Base-by-base conservation (phyloP, 2,329 filamentous ascomycete genomes). In the Xylaria sp. region DNA sequence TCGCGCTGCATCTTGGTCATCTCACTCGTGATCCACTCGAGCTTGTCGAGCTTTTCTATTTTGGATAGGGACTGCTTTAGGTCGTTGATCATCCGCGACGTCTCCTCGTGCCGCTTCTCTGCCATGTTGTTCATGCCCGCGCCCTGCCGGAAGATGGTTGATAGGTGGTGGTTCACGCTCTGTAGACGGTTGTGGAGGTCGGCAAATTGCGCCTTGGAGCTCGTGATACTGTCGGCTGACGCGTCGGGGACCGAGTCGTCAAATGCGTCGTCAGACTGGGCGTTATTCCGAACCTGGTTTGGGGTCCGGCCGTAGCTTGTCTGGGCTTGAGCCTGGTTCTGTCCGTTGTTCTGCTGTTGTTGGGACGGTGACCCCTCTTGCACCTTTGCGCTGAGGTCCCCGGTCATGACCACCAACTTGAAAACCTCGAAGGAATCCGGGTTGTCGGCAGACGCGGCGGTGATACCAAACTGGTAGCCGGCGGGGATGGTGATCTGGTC, bases 401-500 rank as follows among this genome's bases (percentile, higher is more conserved):
- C 87, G 11, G 87, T 90, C 77, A 90, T 88, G 60, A 96, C 88
- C 42, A 92, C 86, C 77, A 98, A 87, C 79, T 95, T 97, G 85
- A 94, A 96, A 73, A 97, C 81, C 81, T 99, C 96, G 76, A 97
- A 97, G 5, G 93, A 97, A 81, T 99, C 96, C 0, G 96, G 94
- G 75, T 90, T 94, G 73, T 98, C 95, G 36, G 93, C 92, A 3
- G 93, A 95, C 17, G 93, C 92, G 49, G 95, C 96, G 13, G 92
- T 93, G 74, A 99, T 83, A 75, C 96, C 96, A 73, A 97, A 93
- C 78, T 88, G 87, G 83, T 98, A 97, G 73, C 93, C 93, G 1
- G 86, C 75, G 3, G 95, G 96, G 28, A 99, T 86, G 69, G 84
- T 85, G 76, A 98, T 86, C 84, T 93, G 92, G 80, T 90, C 83